phyloP scores from a whole-genome alignment of 1,284 basidiomycete species.

The Phlebopus sp. region DNA sequence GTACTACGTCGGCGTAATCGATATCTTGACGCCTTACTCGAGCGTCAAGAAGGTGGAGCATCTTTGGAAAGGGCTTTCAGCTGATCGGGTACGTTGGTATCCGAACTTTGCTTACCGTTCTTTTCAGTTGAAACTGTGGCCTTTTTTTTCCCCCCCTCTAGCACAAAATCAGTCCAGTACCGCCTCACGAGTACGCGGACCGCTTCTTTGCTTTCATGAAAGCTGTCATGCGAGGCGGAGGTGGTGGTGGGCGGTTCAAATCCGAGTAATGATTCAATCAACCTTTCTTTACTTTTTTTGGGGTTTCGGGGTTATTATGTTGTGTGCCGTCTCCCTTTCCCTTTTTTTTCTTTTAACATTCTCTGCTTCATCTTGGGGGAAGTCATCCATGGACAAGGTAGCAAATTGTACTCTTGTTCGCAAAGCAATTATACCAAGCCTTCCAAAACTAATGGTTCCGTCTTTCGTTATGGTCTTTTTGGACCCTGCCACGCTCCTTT shows the following conservation, averaged over 20 bases:
- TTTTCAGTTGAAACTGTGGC: conserved; percentile 6
- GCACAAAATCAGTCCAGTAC: conserved; percentile 93
- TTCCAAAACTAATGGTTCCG: conserved; percentile 16
- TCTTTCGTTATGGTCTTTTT: neutral
- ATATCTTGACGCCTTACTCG: conserved; percentile 91
- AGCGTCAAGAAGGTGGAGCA: conserved; percentile 82
- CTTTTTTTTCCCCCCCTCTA: too few relatives aligned
- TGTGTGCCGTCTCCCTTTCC: neutral
- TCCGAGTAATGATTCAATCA: conserved; percentile 29
- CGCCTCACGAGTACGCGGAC: conserved; percentile 79
- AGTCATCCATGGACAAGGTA: conserved; percentile 7
- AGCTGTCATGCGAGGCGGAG: conserved; percentile 83
- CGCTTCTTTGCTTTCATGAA: conserved; percentile 88
- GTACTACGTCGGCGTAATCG: conserved; percentile 94
- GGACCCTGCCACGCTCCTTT: conserved; percentile 5
- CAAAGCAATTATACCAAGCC: conserved; percentile 20
- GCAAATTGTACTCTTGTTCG: conserved; percentile 4
- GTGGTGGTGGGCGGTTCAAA: conserved; percentile 64
- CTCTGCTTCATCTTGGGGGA: conserved; percentile 21
- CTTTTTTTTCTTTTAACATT: neutral
- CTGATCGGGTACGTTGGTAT: conserved; percentile 70
- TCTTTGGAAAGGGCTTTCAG: conserved; percentile 87
- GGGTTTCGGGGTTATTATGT: conserved; percentile 7
- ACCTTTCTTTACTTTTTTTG: neutral
- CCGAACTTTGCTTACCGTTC: conserved; percentile 6